These are phyloP conservation scores for Symmetrospora coprosmae DNA, from an alignment of 768 basidiomycete species.

Conservation along the genomic window DNA sequence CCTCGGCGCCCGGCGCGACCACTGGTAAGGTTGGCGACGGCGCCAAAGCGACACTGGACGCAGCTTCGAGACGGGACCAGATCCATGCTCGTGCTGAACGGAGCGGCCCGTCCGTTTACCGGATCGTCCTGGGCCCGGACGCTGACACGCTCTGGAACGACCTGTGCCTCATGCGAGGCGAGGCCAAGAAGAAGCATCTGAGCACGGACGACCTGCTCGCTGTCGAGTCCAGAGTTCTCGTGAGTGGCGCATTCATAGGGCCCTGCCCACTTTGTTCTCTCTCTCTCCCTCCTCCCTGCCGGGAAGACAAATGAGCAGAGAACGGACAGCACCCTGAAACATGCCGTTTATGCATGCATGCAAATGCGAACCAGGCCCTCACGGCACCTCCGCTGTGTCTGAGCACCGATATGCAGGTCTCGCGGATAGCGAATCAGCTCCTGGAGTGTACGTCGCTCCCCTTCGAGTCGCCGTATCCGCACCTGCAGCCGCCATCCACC, in stretches of 20 bases:
- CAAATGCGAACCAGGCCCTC: too few species aligned
- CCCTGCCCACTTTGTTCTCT: slow-evolving; percentile 34
- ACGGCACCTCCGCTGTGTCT: slow-evolving; percentile 26
- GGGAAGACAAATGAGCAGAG: too few species aligned
- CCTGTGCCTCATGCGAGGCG: slow-evolving; percentile 29
- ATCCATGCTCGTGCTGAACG: slow-evolving; percentile 4
- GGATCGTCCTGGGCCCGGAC: slow-evolving; percentile 35
- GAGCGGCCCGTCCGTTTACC: slow-evolving; percentile 25
- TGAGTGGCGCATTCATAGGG: slow-evolving; percentile 39
- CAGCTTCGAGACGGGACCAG: not conserved
- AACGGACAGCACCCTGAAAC: too few species aligned
- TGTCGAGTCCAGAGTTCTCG: slow-evolving; percentile 30
- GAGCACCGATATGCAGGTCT: slow-evolving; percentile 24
- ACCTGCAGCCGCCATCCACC: too few species aligned
- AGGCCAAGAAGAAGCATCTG: not conserved
- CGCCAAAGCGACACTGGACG: not conserved
- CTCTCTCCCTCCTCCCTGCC: too few species aligned
- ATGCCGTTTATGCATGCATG: too few species aligned
- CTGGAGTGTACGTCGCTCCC: slow-evolving; percentile 37
- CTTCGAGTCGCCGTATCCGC: not conserved
- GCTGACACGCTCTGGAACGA: slow-evolving; percentile 34
- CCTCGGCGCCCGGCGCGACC: too few species aligned
- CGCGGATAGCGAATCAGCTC: slow-evolving; percentile 37
- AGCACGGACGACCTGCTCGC: slow-evolving; percentile 4
- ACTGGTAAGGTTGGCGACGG: too few species aligned